phyloP scores from a whole-genome alignment of 176 grass and related monocot genomes.

The Musa itinerans region DNA sequence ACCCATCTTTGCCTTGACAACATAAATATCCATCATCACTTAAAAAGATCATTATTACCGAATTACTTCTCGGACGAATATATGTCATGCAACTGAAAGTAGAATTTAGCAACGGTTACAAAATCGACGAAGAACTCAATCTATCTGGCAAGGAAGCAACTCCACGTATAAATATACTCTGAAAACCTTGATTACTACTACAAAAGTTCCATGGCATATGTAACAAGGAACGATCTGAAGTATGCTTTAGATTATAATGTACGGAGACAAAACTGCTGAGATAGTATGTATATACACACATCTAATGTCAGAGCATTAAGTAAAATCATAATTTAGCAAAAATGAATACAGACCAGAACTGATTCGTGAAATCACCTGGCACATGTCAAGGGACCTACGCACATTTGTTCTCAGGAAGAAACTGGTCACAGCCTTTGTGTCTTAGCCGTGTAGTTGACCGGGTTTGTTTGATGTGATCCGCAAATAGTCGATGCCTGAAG shows the following conservation, averaged over 20 bases:
- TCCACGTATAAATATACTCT: background rate
- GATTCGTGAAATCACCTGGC: background rate
- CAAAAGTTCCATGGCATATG: background rate
- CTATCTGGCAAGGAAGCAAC: no score
- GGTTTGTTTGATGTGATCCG: constrained; percentile 1
- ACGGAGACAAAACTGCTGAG: no score
- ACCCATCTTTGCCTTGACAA: no score
- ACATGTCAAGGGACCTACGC: background rate
- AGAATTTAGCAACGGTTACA: no score
- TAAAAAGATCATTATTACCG: no score
- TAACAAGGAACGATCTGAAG: background rate
- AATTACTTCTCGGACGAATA: no score
- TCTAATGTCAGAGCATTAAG: no score
- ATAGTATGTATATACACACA: no score
- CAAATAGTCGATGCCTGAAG: constrained; percentile 18
- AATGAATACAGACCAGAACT: background rate
- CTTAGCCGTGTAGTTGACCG: background rate
- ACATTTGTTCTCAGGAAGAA: background rate
- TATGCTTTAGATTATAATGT: background rate
- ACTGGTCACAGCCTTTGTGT: background rate
- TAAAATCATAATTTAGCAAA: no score
- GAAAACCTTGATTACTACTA: background rate
- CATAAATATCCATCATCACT: no score
- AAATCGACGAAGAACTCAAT: no score
- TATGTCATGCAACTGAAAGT: no score